Evolutionary conservation across 202 grass and related monocot species (phyloP), one percentile per base, ranked within the genome.

Genomic region (Zizania palustris): DNA sequence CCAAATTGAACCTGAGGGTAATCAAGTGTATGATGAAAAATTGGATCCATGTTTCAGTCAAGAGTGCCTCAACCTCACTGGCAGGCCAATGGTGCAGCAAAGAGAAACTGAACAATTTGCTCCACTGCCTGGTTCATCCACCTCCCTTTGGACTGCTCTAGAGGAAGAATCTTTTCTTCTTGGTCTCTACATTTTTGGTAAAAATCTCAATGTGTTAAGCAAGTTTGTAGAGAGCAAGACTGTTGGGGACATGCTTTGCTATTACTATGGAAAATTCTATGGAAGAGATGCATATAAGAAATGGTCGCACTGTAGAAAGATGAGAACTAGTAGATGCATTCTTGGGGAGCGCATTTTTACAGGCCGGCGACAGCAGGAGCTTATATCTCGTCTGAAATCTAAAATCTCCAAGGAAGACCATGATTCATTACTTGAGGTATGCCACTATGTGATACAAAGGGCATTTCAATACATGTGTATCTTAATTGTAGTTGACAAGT

Each of bases 181-280:
- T 82, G 87, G 84, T 36, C 80, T 89, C 22, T 86, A 93, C 63
- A 89, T 93, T 75, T 93, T 93, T 33, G 84, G 87, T 65, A 90
- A 93, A 80, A 71, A 93, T 78, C 74, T 93, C 54, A 48, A 12
- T 76, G 44, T 87, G 63, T 43, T 89, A 55, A 77, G 63, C 43
- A 73, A 82, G 62, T 93, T 85, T 67, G 54, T 89, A 43, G 77
- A 59, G 10, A 80, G 49, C 60, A 89, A 82, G 50, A 85, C 77
- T 16, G 66, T 90, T 16, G 84, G 73, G 22, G 84, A 82, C 35
- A 46, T 93, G 45, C 76, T 87, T 21, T 73, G 57, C 37, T 89
- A 87, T 72, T 93, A 93, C 69, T 93, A 93, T 51, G 90, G 86
- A 56, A 77, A 57, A 18, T 89, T 93, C 69, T 93, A 89, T 43